Evolutionary conservation across 2,329 filamentous ascomycete genomes (phyloP), one percentile per base, ranked within the genome.

Genomic region (Lachnellula occidentalis): DNA sequence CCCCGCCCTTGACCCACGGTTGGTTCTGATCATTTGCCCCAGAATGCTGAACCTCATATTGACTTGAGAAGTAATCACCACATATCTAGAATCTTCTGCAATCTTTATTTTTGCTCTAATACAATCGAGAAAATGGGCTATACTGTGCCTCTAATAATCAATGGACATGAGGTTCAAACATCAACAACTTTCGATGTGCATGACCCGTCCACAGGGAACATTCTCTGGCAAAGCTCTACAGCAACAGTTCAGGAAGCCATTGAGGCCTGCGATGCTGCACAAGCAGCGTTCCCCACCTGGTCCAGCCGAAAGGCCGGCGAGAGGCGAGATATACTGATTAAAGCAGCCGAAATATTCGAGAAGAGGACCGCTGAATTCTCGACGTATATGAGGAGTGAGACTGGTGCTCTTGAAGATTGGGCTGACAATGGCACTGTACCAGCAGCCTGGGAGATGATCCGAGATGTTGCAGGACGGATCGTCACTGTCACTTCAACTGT

Each of bases 231-330:
- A n/a, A 14, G 12, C 15, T 12, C 34, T 37, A 14, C 34, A 9
- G 34, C 34, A 12, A 37, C 34, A n/a, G 15, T 14, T 4, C 5
- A 37, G 7, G 34, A 37, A 14, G 34, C 34, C 12, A 14, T 8
- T 12, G 12, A n/a, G 12, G 87, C 87, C 15, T 86, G 90, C 22
- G 72, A 76, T 27, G 82, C 86, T 3, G 87, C 87, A 39, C 78
- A 83, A 50, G 76, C 77, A 58, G 87, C 87, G 2, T 82, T 90
- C 53, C 76, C 82, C 1, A 75, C 78, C 14, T 91, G 87, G 87
- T 79, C 80, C 57, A 75, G 78, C 27, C 76, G 90, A 48, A 74
- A 80, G 17, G 77, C 77, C 17, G 82, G 82, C 2, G 81, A 86
- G 48, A 81, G 87, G 37, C 86, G 82, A 37, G 75, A 76, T 14